Percentiles rank a stretch among this genome's conserved stretches.
Evolutionary conservation across 1,139 yeast species (phyloP).

Genomic region (Magnusiomyces tetraspermus): DNA sequence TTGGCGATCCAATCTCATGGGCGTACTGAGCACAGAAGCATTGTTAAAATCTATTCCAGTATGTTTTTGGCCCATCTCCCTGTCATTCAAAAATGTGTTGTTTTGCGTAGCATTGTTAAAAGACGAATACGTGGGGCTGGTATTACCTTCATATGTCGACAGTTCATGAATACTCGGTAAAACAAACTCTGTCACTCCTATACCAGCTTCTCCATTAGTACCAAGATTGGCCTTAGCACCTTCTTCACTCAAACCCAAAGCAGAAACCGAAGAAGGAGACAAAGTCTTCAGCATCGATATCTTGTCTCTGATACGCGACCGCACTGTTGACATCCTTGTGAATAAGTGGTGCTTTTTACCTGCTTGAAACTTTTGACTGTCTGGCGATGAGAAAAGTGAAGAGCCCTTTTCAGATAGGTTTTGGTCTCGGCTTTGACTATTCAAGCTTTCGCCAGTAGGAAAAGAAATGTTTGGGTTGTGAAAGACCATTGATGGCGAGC

Average conservation of each 20-base stretch:
- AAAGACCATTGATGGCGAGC: not conserved
- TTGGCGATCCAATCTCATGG: not conserved
- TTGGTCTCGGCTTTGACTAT: not conserved
- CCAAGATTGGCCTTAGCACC: too few relatives aligned
- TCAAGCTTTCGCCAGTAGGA: not conserved
- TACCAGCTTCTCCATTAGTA: not conserved
- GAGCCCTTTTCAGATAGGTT: not conserved
- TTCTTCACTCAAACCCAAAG: too few relatives aligned
- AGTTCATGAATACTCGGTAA: not conserved
- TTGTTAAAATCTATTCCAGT: not conserved
- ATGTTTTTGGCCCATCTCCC: not conserved
- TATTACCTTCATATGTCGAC: not conserved
- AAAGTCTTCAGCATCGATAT: not conserved
- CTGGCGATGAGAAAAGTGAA: too few relatives aligned
- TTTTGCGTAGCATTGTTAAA: not conserved
- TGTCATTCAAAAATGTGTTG: not conserved
- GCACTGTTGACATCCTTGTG: not conserved
- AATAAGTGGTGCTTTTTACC: not conserved
- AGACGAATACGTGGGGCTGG: not conserved
- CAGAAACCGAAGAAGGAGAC: not conserved
- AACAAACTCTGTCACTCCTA: not conserved
- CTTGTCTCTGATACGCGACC: not conserved
- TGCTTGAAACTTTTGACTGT: not conserved
- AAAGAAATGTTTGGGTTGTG: not conserved
- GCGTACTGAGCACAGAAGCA: not conserved